Conservation (phyloP, 2,329 filamentous ascomycete genomes). For the Diaporthe vaccinii region DNA sequence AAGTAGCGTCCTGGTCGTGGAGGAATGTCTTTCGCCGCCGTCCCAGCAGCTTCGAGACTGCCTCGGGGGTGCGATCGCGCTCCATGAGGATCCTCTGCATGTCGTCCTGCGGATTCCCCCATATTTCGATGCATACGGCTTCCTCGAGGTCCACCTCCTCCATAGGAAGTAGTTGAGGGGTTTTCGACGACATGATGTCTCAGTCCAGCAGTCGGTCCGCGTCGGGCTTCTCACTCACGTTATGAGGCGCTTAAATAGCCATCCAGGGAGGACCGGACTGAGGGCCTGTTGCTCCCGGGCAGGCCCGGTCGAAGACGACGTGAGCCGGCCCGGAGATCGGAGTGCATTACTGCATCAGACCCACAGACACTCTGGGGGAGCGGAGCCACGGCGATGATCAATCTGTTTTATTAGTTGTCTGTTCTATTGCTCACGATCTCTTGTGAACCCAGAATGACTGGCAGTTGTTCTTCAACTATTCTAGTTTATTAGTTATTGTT, state of each 20-base stretch:
- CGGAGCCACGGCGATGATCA: background rate
- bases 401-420: background rate
- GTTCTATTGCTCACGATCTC: background rate
- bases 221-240: background rate
- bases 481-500: background rate
- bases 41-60: background rate
- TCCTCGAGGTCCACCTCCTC: constrained; percentile 20
- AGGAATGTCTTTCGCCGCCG: background rate
- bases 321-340: constrained; percentile 14
- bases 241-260: background rate
- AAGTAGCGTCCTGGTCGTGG: background rate
- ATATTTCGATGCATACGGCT: constrained; percentile 11
- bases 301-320: too few species aligned
- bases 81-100: constrained; percentile 16
- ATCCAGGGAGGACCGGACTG: background rate
- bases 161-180: constrained; percentile 2
- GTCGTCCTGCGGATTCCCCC: constrained; percentile 10
- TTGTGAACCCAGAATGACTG: background rate
- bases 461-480: background rate
- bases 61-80: constrained; percentile 12
- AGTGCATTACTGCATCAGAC: background rate
- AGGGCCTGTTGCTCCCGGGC: background rate
- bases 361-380: background rate
- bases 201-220: background rate
- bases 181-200: background rate